Conservation (phyloP, 441 rosid genomes). For the Adansonia rubrostipa region DNA sequence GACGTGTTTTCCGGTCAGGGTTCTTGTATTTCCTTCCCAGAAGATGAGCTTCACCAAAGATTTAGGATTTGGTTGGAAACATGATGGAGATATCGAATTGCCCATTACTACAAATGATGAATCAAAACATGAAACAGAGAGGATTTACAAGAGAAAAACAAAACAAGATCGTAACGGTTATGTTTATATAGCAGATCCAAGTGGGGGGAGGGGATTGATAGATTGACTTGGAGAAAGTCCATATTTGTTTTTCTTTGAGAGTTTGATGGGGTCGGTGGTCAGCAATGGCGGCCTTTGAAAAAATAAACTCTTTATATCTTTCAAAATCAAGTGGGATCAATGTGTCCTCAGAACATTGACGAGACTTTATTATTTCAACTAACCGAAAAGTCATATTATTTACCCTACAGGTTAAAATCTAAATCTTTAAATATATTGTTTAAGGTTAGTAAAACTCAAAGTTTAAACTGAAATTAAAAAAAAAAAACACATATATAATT, state of each 20-base stretch:
- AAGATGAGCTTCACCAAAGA: conserved; percentile 54
- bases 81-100: conserved; percentile 44
- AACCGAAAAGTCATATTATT: background rate
- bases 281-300: conserved; percentile 59
- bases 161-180: conserved; percentile 22
- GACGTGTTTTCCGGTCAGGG: conserved; percentile 51
- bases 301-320: background rate
- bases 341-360: background rate
- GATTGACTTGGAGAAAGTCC: conserved; percentile 37
- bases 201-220: conserved; percentile 25
- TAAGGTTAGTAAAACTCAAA: too few relatives aligned
- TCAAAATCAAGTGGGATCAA: background rate
- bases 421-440: too few relatives aligned
- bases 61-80: conserved; percentile 36
- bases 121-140: background rate
- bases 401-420: too few relatives aligned
- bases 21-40: conserved; percentile 57
- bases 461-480: too few relatives aligned
- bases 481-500: too few relatives aligned
- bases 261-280: conserved; percentile 52
- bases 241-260: background rate
- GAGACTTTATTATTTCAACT: background rate
- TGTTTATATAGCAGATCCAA: background rate
- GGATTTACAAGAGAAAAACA: background rate
- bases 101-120: conserved; percentile 30